Conservation (phyloP, 768 basidiomycete species). For the Mycena rebaudengoi region DNA sequence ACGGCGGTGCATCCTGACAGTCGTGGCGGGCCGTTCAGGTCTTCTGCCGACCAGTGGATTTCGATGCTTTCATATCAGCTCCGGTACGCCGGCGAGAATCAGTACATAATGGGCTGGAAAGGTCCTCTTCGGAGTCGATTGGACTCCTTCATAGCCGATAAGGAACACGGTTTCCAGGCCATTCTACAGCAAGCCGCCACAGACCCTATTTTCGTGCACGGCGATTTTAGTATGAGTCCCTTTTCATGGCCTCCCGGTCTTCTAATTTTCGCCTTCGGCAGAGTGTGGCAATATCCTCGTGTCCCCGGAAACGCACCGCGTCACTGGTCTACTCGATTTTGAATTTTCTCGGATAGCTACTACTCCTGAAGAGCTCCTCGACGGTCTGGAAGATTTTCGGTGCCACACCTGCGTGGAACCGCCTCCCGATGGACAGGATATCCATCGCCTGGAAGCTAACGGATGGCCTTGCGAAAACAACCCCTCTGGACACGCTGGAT, state of each 20-base stretch:
- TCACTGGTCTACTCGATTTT: slow-evolving; percentile 22
- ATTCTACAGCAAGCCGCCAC: slow-evolving; percentile 3
- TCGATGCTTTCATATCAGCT: slow-evolving; percentile 6
- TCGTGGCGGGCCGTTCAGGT: slow-evolving; percentile 15
- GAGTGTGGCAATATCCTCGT: slow-evolving; percentile 15
- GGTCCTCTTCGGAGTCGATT: slow-evolving; percentile 7
- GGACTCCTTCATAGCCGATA: slow-evolving; percentile 6
- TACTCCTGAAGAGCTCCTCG: slow-evolving; percentile 17
- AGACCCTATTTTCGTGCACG: slow-evolving; percentile 15
- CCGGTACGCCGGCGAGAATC: slow-evolving; percentile 1
- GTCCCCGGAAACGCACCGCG: slow-evolving; percentile 8
- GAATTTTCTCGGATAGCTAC: slow-evolving; percentile 21
- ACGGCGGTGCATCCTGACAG: slow-evolving; percentile 13
- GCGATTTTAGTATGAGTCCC: slow-evolving; percentile 10
- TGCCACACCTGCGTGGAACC: slow-evolving; percentile 11
- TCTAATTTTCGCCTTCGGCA: neutral
- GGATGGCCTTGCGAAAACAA: slow-evolving; percentile 14
- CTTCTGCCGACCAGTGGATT: slow-evolving; percentile 18
- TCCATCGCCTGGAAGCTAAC: slow-evolving; percentile 7
- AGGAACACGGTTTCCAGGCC: slow-evolving; percentile 1
- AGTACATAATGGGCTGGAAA: slow-evolving; percentile 13
- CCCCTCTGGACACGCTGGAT: neutral
- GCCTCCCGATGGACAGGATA: neutral
- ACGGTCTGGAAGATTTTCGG: slow-evolving; percentile 17
- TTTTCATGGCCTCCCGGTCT: neutral